Conservation (phyloP, 352 stramenopile genomes). For the Hyaloperonospora brassicae region DNA sequence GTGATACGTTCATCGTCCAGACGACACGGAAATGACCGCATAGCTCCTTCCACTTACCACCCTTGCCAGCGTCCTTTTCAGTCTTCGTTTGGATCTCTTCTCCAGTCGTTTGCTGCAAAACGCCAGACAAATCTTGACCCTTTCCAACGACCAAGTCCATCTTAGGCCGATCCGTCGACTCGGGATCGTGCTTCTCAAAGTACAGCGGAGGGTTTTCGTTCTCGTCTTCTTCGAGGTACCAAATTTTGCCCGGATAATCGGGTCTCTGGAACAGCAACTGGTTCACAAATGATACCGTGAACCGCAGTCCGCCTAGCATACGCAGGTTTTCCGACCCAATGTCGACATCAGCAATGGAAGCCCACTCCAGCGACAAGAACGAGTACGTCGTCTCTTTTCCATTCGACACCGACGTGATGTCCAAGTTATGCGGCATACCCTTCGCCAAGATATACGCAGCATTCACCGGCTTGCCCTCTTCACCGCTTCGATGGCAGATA, state of each 20-base stretch:
- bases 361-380: conserved; percentile 80
- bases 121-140: conserved; percentile 16
- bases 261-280: conserved; percentile 47
- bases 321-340: conserved; percentile 68
- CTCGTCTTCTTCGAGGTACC: conserved; percentile 46
- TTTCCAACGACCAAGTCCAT: conserved; percentile 42
- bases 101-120: background rate
- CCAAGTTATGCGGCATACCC: conserved; percentile 50
- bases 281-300: conserved; percentile 50
- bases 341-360: conserved; percentile 76
- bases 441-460: conserved; percentile 62
- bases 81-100: conserved; percentile 1
- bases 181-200: conserved; percentile 32
- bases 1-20: conserved; percentile 60
- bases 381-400: conserved; percentile 56
- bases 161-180: conserved; percentile 22
- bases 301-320: conserved; percentile 50
- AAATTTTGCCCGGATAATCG: conserved; percentile 50
- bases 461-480: conserved; percentile 40
- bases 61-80: conserved; percentile 3
- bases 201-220: conserved; percentile 21
- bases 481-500: conserved; percentile 42
- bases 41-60: conserved; percentile 42
- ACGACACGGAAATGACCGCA: conserved; percentile 43
- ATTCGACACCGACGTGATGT: conserved; percentile 58